phyloP scores from a whole-genome alignment of 331 rosid species.

The Phaseolus coccineus region DNA sequence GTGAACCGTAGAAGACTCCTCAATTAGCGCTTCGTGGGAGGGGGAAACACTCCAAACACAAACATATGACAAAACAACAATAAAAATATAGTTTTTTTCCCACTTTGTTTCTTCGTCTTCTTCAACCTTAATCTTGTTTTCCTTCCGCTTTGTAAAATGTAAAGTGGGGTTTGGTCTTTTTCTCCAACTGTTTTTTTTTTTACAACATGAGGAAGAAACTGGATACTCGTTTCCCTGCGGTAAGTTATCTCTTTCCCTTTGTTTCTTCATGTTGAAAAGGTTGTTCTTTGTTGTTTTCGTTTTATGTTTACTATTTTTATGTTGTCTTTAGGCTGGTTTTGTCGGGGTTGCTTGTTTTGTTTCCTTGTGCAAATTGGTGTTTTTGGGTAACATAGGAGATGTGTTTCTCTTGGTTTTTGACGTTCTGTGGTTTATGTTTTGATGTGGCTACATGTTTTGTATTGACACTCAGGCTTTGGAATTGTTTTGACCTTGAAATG shows the following conservation, averaged over 20 bases:
- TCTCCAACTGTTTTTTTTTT: neutral
- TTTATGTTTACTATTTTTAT: neutral
- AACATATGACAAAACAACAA: slow-evolving; percentile 1
- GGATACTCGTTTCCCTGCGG: slow-evolving; percentile 82
- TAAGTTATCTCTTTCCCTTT: slow-evolving; percentile 36
- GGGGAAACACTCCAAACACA: neutral
- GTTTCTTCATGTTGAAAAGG: neutral
- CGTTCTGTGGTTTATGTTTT: slow-evolving; percentile 4
- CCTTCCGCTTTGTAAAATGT: slow-evolving; percentile 13
- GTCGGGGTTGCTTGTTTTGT: slow-evolving; percentile 24
- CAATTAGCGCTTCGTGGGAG: slow-evolving; percentile 36
- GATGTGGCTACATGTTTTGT: slow-evolving; percentile 17
- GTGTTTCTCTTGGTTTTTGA: slow-evolving; percentile 30
- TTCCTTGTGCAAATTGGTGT: slow-evolving; percentile 20
- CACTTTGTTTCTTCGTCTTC: slow-evolving; percentile 35
- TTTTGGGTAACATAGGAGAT: neutral
- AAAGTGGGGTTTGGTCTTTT: slow-evolving; percentile 9
- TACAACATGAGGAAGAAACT: slow-evolving; percentile 72
- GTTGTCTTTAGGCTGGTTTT: slow-evolving; percentile 10
- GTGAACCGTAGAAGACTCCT: slow-evolving; percentile 35
- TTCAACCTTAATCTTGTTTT: slow-evolving; percentile 4
- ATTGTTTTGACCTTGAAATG: neutral
- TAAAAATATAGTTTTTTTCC: neutral
- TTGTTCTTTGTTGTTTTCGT: neutral
- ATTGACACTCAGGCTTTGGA: neutral